Percentiles rank a stretch among this genome's conserved stretches.
These are phyloP conservation scores for Pseudozyma flocculosa DNA, from an alignment of 1,284 basidiomycete species.

Conservation along the genomic window DNA sequence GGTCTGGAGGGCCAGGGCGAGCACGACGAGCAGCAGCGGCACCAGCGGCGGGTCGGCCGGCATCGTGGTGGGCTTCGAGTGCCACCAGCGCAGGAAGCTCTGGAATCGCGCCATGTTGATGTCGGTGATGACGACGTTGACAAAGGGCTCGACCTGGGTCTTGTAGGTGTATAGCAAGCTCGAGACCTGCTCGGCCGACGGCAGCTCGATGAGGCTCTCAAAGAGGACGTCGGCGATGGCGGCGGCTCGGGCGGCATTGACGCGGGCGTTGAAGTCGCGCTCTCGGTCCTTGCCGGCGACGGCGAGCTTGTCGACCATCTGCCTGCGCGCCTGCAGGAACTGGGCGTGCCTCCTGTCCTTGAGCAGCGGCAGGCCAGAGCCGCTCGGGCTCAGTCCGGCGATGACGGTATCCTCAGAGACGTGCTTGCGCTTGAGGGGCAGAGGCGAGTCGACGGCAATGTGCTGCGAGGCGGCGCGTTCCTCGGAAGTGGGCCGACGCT, in stretches of 20 bases:
- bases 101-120: constrained; percentile 45
- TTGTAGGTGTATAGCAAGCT: constrained; percentile 42
- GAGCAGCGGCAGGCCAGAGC: constrained; percentile 20
- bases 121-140: constrained; percentile 40
- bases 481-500: constrained; percentile 3
- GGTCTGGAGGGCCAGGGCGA: constrained; percentile 46
- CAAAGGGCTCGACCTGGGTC: constrained; percentile 39
- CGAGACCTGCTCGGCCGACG: constrained; percentile 30
- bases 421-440: constrained; percentile 35
- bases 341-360: constrained; percentile 25
- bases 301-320: constrained; percentile 33
- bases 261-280: constrained; percentile 39
- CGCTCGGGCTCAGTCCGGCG: too few species aligned
- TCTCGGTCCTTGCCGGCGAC: constrained; percentile 25
- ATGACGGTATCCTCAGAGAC: constrained; percentile 8
- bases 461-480: constrained; percentile 2
- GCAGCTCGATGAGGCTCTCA: constrained; percentile 32
- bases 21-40: constrained; percentile 39
- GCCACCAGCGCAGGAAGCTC: constrained; percentile 48
- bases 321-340: constrained; percentile 24
- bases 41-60: constrained; percentile 20
- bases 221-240: constrained; percentile 44
- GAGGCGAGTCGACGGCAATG: constrained; percentile 21
- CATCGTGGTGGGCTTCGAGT: constrained; percentile 12
- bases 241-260: constrained; percentile 45